These are phyloP conservation scores for Hypsizygus marmoreus DNA, from an alignment of 768 basidiomycete genomes.

Conservation along the genomic window DNA sequence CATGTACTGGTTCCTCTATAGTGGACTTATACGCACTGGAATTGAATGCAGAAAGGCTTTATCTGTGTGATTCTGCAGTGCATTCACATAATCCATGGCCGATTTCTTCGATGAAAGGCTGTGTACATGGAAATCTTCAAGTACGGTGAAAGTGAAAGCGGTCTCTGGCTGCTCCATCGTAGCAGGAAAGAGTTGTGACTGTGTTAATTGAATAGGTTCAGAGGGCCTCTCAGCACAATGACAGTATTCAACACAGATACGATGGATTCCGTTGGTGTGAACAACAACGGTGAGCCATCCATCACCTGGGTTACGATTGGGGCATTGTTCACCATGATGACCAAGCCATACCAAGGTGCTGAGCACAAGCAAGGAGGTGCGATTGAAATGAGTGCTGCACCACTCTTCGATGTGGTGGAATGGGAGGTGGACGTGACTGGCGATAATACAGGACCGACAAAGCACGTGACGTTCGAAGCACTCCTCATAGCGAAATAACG, in stretches of 20 bases:
- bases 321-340: background rate
- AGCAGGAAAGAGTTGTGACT: background rate
- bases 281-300: background rate
- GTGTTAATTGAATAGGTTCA: background rate
- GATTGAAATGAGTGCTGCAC: background rate
- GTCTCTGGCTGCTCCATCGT: background rate
- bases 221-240: background rate
- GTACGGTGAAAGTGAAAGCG: background rate
- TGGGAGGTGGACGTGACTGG: background rate
- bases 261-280: background rate
- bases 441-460: background rate
- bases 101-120: background rate
- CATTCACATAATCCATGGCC: background rate
- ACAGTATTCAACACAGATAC: background rate
- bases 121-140: background rate
- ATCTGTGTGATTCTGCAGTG: too few relatives aligned
- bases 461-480: background rate
- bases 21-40: too few relatives aligned
- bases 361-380: background rate
- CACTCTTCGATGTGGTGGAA: background rate
- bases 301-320: background rate
- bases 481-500: background rate
- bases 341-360: background rate
- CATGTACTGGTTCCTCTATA: too few relatives aligned
- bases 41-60: too few relatives aligned